Conservation (phyloP, 1,139 yeast genomes). For the Suhomyces bokatorum region DNA sequence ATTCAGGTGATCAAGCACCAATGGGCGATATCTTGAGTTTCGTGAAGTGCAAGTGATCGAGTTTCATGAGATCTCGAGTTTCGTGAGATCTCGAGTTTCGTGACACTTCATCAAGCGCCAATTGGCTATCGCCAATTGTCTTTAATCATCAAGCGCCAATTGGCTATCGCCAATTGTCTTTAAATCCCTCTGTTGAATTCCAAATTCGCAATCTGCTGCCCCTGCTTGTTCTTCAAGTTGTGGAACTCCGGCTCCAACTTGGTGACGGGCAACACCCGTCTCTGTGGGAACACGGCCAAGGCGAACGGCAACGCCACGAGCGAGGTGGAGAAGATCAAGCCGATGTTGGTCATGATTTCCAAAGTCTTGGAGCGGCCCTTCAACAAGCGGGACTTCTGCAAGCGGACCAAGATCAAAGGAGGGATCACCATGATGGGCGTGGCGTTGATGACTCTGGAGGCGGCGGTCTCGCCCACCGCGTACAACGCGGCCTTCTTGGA, state of each 20-base stretch:
- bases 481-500: slow-evolving; percentile 84
- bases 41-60: too few relatives aligned
- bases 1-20: too few relatives aligned
- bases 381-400: slow-evolving; percentile 65
- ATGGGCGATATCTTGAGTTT: too few relatives aligned
- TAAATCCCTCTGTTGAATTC: slow-evolving; percentile 93
- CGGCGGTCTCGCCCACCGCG: slow-evolving; percentile 97
- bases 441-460: slow-evolving; percentile 91
- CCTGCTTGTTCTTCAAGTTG: slow-evolving; percentile 60
- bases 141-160: too few relatives aligned
- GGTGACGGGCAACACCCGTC: slow-evolving; percentile 57
- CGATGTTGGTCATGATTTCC: slow-evolving; percentile 74
- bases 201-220: slow-evolving; percentile 58
- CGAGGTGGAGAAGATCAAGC: slow-evolving; percentile 80
- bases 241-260: slow-evolving; percentile 66
- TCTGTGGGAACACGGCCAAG: slow-evolving; percentile 91
- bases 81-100: too few relatives aligned
- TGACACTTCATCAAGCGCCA: neutral
- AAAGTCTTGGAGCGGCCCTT: slow-evolving; percentile 64
- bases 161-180: too few relatives aligned
- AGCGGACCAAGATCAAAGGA: slow-evolving; percentile 73
- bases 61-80: too few relatives aligned
- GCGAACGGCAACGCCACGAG: slow-evolving; percentile 92
- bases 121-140: too few relatives aligned
- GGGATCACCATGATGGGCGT: slow-evolving; percentile 97